Conservation (phyloP, 495 filamentous ascomycete species). For the Daldinia caldariorum region DNA sequence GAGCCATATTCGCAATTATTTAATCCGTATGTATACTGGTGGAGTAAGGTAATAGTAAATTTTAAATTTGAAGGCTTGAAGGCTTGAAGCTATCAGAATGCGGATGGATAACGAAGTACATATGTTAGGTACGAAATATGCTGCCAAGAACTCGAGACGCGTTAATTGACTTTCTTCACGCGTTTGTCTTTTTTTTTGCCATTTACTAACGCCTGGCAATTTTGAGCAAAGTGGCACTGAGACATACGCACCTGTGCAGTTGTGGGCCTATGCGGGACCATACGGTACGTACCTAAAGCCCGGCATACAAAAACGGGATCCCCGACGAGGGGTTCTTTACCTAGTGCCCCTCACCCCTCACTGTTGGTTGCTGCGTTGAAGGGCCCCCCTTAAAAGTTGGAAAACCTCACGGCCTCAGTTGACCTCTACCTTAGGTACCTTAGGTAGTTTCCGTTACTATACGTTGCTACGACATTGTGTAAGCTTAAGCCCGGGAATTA, state of each 20-base stretch:
- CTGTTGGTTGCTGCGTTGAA: too few species aligned
- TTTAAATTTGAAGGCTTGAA: too few species aligned
- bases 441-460: constrained; percentile 2
- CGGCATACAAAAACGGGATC: constrained; percentile 30
- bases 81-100: constrained; percentile 2
- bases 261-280: neutral
- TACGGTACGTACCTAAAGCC: constrained; percentile 5
- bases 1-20: constrained; percentile 57
- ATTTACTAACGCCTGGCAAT: constrained; percentile 19
- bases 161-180: constrained; percentile 46
- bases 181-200: constrained; percentile 32
- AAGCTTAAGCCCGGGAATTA: too few species aligned
- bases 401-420: constrained; percentile 14
- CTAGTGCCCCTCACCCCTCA: constrained; percentile 15
- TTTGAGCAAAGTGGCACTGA: constrained; percentile 1
- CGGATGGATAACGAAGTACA: neutral
- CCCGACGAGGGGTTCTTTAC: constrained; percentile 34
- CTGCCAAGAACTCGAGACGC: constrained; percentile 32
- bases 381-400: constrained; percentile 11
- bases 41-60: neutral
- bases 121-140: too few species aligned
- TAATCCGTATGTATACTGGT: neutral
- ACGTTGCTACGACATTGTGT: too few species aligned
- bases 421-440: neutral
- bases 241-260: neutral